Conservation (phyloP, 163 green algal species). For the Scenedesmus sp. region DNA sequence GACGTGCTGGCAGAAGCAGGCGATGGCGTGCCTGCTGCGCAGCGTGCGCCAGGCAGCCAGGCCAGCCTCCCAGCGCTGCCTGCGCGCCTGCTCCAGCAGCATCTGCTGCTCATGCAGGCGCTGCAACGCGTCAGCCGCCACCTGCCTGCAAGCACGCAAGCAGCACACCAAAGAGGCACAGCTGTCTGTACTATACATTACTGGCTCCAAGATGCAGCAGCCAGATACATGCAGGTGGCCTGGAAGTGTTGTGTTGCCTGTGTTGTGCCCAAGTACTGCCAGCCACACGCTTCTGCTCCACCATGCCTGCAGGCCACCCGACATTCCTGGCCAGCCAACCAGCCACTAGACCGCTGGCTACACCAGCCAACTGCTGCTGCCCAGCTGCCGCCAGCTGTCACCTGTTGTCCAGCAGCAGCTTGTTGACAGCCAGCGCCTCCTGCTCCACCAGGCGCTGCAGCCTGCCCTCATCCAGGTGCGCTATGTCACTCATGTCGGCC, state of each 20-base stretch:
- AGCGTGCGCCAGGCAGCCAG: conserved; percentile 68
- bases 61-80: conserved; percentile 62
- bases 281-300: neutral
- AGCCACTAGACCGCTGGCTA: neutral
- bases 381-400: conserved; percentile 68
- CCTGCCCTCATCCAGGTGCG: conserved; percentile 66
- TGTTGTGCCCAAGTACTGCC: neutral
- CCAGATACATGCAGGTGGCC: neutral
- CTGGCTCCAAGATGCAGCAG: neutral
- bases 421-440: conserved; percentile 68
- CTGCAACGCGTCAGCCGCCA: conserved; percentile 65
- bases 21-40: conserved; percentile 69
- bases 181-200: neutral
- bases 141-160: conserved; percentile 56
- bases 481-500: conserved; percentile 55
- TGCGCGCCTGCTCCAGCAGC: conserved; percentile 53
- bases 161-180: neutral
- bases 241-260: no score
- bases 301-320: neutral
- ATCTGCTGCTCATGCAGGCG: conserved; percentile 66
- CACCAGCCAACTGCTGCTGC: conserved; percentile 57
- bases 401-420: conserved; percentile 73
- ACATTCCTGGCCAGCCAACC: neutral
- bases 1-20: conserved; percentile 61
- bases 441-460: conserved; percentile 71